Percentiles rank a stretch among this genome's conserved stretches.
phyloP scores from a whole-genome alignment of 306 rosid species.

The Cicer chorassanicum region DNA sequence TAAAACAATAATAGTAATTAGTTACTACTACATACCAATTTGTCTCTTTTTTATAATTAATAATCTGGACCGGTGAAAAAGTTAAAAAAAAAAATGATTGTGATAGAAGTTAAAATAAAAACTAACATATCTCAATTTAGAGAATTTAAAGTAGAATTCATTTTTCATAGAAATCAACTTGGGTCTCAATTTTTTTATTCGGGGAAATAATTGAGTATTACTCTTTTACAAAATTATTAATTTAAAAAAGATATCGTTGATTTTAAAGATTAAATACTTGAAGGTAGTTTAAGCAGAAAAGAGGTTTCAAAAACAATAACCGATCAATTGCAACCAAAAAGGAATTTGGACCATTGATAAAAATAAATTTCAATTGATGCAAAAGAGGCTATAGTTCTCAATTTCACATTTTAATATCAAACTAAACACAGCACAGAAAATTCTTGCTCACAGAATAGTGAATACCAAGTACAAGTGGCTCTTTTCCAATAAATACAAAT shows the following conservation, averaged over 20 bases:
- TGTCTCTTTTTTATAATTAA: too few species aligned
- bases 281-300: neutral
- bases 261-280: neutral
- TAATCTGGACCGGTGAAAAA: too few species aligned
- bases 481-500: slow-evolving; percentile 20
- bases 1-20: too few species aligned
- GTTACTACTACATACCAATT: too few species aligned
- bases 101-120: too few species aligned
- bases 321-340: neutral
- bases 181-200: neutral
- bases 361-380: neutral
- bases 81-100: too few species aligned
- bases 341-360: neutral
- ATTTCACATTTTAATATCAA: neutral
- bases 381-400: neutral
- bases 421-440: neutral
- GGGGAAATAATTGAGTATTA: neutral
- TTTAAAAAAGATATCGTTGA: neutral
- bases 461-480: neutral
- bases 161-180: neutral
- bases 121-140: too few species aligned
- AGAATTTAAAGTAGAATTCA: too few species aligned
- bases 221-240: neutral
- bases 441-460: neutral
- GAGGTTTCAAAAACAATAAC: neutral